Percentiles rank a stretch among this genome's conserved stretches.
Evolutionary conservation across 108 stramenopile genomes (phyloP).

Genomic region (Skeletonema menzelii): DNA sequence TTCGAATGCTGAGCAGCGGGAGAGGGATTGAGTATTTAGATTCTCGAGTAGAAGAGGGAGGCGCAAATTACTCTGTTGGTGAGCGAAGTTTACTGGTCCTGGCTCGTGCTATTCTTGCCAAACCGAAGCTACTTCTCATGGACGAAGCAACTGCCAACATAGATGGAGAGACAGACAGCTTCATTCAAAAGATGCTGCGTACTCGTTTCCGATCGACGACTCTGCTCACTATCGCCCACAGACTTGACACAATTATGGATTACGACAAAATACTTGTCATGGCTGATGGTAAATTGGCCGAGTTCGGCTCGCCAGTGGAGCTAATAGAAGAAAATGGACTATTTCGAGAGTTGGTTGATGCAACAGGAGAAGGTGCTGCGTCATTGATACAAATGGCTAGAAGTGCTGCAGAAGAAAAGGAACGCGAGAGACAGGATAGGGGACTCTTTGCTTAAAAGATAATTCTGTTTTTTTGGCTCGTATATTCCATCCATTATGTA

Average conservation of each 20-base stretch:
- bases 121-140: slow-evolving; percentile 71
- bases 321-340: slow-evolving; percentile 71
- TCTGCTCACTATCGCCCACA: slow-evolving; percentile 91
- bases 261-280: slow-evolving; percentile 83
- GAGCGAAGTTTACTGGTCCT: slow-evolving; percentile 91
- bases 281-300: slow-evolving; percentile 83
- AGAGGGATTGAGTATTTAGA: slow-evolving; percentile 36
- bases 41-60: slow-evolving; percentile 79
- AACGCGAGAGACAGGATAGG: background rate
- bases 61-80: slow-evolving; percentile 87
- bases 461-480: too few species aligned
- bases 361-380: slow-evolving; percentile 67
- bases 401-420: slow-evolving; percentile 11
- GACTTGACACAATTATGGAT: slow-evolving; percentile 95
- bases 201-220: slow-evolving; percentile 84
- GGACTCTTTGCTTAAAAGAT: background rate
- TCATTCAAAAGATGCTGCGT: slow-evolving; percentile 90
- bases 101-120: slow-evolving; percentile 83
- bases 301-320: slow-evolving; percentile 81
- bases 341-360: slow-evolving; percentile 79
- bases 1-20: slow-evolving; percentile 45
- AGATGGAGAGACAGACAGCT: slow-evolving; percentile 82
- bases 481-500: too few species aligned
- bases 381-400: slow-evolving; percentile 40
- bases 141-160: slow-evolving; percentile 84